Percentiles rank a stretch among this genome's conserved stretches.
Conservation (phyloP, 495 filamentous ascomycete species). For the Aspergillus sclerotiicarbonarius region DNA sequence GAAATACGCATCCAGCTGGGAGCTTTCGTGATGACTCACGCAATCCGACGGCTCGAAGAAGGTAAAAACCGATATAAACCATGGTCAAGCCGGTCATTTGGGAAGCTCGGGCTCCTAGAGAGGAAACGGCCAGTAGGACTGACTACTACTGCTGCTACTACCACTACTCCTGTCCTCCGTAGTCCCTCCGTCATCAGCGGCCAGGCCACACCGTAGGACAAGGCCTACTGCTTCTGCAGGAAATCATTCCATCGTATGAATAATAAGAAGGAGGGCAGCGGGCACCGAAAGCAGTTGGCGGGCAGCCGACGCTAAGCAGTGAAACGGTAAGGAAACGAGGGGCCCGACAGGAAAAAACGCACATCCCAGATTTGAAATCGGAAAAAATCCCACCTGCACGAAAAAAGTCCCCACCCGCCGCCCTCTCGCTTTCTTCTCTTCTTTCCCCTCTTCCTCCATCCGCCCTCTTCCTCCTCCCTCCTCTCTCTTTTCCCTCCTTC, state of each 20-base stretch:
- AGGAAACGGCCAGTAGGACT: no score
- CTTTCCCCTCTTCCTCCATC: constrained; percentile 30
- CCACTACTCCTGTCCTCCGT: no score
- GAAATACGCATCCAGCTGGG: background rate
- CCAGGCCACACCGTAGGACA: no score
- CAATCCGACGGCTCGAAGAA: background rate
- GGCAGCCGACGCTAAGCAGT: constrained; percentile 5
- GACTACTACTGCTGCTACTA: no score
- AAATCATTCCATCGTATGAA: no score
- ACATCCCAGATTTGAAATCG: constrained; percentile 34
- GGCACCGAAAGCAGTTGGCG: background rate
- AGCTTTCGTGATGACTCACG: background rate
- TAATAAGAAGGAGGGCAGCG: background rate
- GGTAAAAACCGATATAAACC: background rate
- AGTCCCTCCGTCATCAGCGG: no score
- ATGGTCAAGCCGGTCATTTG: background rate
- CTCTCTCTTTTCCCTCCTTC: constrained; percentile 23
- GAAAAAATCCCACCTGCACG: constrained; percentile 23
- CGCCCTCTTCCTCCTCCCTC: constrained; percentile 21
- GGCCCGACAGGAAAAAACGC: constrained; percentile 28
- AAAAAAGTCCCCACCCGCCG: constrained; percentile 33
- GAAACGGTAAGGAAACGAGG: constrained; percentile 21
- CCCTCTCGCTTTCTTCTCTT: constrained; percentile 34
- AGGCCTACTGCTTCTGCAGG: no score
- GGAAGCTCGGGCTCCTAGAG: no score